Evolutionary conservation across 805 yeast genomes (phyloP).

Genomic region (Tetrapisispora fleetii): DNA sequence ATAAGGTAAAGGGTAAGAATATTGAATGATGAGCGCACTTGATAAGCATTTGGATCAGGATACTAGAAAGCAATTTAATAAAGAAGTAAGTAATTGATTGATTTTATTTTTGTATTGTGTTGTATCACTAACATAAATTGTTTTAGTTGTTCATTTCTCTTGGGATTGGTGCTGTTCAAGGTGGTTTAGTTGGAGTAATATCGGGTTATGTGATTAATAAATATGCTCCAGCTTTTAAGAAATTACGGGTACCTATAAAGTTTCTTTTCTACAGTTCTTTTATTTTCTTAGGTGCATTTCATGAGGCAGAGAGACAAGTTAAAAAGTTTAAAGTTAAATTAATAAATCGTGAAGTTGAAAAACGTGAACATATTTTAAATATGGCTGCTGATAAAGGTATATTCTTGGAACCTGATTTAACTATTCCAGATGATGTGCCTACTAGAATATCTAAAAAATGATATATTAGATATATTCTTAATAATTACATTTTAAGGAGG

Average conservation of each 20-base stretch:
- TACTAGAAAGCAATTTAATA: constrained; percentile 1
- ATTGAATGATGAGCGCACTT: background rate
- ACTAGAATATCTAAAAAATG: background rate
- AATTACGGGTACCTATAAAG: constrained; percentile 32
- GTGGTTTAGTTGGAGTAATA: constrained; percentile 31
- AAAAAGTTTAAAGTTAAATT: constrained; percentile 29
- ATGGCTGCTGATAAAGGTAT: constrained; percentile 38
- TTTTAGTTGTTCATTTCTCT: constrained; percentile 30
- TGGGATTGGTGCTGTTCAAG: constrained; percentile 35
- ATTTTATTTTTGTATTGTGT: too few relatives aligned
- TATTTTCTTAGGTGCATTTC: constrained; percentile 34
- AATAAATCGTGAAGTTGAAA: constrained; percentile 25
- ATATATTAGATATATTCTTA: too few relatives aligned
- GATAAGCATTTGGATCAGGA: constrained; percentile 2
- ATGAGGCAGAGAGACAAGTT: constrained; percentile 35
- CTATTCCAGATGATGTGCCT: background rate
- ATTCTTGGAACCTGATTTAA: constrained; percentile 30
- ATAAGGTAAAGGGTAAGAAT: background rate
- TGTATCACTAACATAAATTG: background rate
- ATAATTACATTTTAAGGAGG: background rate
- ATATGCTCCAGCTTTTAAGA: constrained; percentile 29
- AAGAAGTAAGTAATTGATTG: constrained; percentile 1
- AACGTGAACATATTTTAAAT: constrained; percentile 31
- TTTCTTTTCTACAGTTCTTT: constrained; percentile 34
- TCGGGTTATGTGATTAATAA: constrained; percentile 28